Conservation (phyloP, 495 filamentous ascomycete species). For the Tuber calosporum region DNA sequence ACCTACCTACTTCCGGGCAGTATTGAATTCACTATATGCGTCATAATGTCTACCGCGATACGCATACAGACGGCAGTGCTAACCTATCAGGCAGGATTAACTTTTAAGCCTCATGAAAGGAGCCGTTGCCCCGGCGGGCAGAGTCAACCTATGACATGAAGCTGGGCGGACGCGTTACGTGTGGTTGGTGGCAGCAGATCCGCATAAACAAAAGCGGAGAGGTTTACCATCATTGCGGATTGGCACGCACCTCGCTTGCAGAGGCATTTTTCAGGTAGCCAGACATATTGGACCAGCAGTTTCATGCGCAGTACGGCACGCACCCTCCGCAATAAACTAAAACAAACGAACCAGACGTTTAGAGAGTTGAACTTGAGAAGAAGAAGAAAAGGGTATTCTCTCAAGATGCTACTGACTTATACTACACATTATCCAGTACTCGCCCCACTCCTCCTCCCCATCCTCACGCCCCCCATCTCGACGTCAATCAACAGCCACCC, state of each 20-base stretch:
- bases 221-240: neutral
- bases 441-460: neutral
- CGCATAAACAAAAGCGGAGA: neutral
- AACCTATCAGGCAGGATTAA: neutral
- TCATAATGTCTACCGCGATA: neutral
- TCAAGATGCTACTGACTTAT: slow-evolving; percentile 1
- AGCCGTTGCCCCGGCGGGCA: neutral
- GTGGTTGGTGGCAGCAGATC: neutral
- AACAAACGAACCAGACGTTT: neutral
- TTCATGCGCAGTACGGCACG: neutral
- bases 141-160: neutral
- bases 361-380: neutral
- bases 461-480: neutral
- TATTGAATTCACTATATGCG: neutral
- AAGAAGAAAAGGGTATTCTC: neutral
- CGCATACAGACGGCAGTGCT: neutral
- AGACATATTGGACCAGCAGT: neutral
- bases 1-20: neutral
- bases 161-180: neutral
- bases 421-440: slow-evolving; percentile 1
- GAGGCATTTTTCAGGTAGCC: neutral
- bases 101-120: neutral
- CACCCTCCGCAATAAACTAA: neutral
- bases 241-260: neutral
- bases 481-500: neutral